Evolutionary conservation across 495 filamentous ascomycete genomes (phyloP).

Genomic region (Choiromyces venosus): DNA sequence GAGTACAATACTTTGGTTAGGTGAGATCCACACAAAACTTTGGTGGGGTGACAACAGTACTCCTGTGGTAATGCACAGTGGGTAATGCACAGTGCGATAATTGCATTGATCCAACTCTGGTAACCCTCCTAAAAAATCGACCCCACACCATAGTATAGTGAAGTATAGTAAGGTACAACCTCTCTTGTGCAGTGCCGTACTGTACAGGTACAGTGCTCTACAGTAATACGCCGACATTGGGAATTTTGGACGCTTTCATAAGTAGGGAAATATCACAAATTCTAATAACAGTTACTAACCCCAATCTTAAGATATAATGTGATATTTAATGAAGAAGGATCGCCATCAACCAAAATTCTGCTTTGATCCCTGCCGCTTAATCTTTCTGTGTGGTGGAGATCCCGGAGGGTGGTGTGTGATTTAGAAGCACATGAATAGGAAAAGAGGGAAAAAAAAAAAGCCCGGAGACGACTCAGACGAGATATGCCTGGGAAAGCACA

Average conservation of each 20-base stretch:
- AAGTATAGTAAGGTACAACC: no score
- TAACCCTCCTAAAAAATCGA: neutral
- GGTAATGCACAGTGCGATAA: neutral
- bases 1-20: neutral
- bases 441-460: neutral
- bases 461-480: neutral
- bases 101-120: neutral
- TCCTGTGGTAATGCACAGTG: neutral
- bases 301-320: neutral
- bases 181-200: no score
- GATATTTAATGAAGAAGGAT: neutral
- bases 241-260: neutral
- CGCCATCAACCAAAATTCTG: neutral
- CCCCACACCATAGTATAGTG: neutral
- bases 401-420: neutral
- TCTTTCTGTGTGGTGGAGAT: neutral
- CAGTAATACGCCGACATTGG: neutral
- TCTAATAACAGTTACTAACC: constrained; percentile 4
- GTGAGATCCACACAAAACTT: neutral
- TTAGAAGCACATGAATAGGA: neutral
- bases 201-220: no score
- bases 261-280: neutral
- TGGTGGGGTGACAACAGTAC: neutral
- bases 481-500: neutral
- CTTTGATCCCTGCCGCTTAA: neutral